Evolutionary conservation across 148 eudicot genomes (phyloP).

Genomic region (Gaultheria prostrata): DNA sequence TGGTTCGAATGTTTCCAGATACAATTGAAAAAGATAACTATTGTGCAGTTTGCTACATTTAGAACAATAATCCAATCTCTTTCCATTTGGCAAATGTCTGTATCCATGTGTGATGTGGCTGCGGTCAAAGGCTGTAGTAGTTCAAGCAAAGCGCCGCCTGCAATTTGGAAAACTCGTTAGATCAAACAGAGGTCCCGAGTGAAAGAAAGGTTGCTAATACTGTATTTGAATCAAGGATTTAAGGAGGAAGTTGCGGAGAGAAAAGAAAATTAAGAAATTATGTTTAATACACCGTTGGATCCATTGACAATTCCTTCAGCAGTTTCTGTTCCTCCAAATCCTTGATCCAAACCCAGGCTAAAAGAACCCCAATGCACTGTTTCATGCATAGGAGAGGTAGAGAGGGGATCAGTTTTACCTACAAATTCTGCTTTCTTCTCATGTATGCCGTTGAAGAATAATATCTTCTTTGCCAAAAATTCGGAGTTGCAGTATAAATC

Average conservation of each 20-base stretch:
- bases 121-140: background rate
- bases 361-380: background rate
- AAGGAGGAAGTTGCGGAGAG: too few relatives aligned
- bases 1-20: background rate
- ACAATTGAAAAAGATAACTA: background rate
- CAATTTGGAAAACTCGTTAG: background rate
- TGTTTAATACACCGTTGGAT: background rate
- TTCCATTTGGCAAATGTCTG: background rate
- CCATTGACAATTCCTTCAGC: background rate
- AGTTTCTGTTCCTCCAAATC: background rate
- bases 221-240: background rate
- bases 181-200: slow-evolving; percentile 3
- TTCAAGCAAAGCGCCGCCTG: background rate
- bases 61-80: background rate
- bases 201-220: background rate
- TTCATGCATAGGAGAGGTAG: background rate
- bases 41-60: too few relatives aligned
- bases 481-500: background rate
- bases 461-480: background rate
- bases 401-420: background rate
- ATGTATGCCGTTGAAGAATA: background rate
- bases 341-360: background rate
- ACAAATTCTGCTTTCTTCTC: background rate
- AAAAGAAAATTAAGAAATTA: background rate
- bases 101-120: background rate